Percentiles rank a stretch among this genome's conserved stretches.
These are phyloP conservation scores for Trametes cubensis DNA, from an alignment of 768 basidiomycete species.

Conservation along the genomic window DNA sequence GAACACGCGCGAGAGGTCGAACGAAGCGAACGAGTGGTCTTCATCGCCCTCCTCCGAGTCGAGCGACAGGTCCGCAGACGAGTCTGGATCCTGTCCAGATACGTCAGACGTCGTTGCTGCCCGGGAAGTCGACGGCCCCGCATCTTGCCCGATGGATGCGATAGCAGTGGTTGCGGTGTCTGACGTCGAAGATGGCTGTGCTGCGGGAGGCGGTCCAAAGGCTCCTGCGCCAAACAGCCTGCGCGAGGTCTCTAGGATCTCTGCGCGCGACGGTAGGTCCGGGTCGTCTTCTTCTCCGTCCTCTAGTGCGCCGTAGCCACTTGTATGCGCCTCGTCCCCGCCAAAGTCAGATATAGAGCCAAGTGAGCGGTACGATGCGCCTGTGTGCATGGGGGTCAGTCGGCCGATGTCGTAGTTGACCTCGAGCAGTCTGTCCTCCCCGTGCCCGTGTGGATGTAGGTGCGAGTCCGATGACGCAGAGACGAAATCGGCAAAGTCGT, in stretches of 20 bases:
- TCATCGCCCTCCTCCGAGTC: slow-evolving; percentile 19
- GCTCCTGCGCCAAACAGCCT: slow-evolving; percentile 34
- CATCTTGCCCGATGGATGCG: background rate
- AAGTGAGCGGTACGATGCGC: slow-evolving; percentile 50
- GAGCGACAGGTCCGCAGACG: slow-evolving; percentile 19
- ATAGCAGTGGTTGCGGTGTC: background rate
- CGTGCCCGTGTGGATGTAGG: slow-evolving; percentile 7
- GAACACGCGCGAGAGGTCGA: slow-evolving; percentile 66
- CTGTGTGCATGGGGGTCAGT: slow-evolving; percentile 33
- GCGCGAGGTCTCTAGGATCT: slow-evolving; percentile 36
- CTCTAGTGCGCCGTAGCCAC: slow-evolving; percentile 12
- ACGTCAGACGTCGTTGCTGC: background rate
- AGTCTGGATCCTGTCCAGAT: slow-evolving; percentile 3
- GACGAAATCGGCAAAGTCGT: slow-evolving; percentile 79
- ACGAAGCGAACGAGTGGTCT: slow-evolving; percentile 38
- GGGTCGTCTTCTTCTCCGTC: slow-evolving; percentile 23
- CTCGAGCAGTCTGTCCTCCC: slow-evolving; percentile 19
- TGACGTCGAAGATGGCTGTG: background rate
- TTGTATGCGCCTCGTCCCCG: slow-evolving; percentile 25
- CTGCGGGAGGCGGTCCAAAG: slow-evolving; percentile 6
- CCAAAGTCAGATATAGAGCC: slow-evolving; percentile 62
- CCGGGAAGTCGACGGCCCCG: background rate
- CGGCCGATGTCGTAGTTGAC: slow-evolving; percentile 22
- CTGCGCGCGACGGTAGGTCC: slow-evolving; percentile 34
- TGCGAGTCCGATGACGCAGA: slow-evolving; percentile 50